phyloP scores from a whole-genome alignment of 768 basidiomycete species.

The Gloeostereum incarnatum region DNA sequence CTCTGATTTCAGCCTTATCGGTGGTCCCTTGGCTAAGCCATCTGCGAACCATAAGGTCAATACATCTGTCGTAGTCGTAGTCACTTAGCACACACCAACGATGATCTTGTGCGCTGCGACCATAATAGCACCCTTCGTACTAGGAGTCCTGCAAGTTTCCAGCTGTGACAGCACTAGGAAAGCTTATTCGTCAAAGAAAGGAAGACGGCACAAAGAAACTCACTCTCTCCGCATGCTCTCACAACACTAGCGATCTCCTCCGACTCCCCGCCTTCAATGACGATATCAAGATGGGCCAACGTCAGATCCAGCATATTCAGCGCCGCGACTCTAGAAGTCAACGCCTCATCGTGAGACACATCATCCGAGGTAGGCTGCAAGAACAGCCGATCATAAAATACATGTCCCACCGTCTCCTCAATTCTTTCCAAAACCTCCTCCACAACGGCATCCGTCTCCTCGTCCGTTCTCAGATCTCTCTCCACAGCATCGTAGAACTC shows the following conservation, averaged over 20 bases:
- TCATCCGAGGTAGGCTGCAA: constrained; percentile 62
- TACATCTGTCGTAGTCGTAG: constrained; percentile 1
- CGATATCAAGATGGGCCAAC: constrained; percentile 83
- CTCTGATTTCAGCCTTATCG: constrained; percentile 65
- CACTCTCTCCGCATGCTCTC: constrained; percentile 70
- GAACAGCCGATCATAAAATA: constrained; percentile 90
- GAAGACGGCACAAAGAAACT: constrained; percentile 14
- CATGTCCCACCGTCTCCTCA: constrained; percentile 58
- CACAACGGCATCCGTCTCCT: constrained; percentile 32
- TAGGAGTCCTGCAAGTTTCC: constrained; percentile 43
- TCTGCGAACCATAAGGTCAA: constrained; percentile 31
- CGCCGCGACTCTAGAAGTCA: constrained; percentile 84
- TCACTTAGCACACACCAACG: constrained; percentile 73
- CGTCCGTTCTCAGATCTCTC: constrained; percentile 7
- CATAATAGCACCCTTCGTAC: constrained; percentile 71
- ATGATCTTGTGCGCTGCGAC: constrained; percentile 81
- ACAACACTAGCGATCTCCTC: constrained; percentile 56
- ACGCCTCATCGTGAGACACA: constrained; percentile 78
- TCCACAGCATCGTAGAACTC: constrained; percentile 2
- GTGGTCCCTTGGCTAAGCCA: constrained; percentile 66
- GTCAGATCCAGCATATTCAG: constrained; percentile 86
- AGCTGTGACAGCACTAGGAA: constrained; percentile 25
- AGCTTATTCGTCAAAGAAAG: too few species aligned
- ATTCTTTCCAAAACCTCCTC: constrained; percentile 61
- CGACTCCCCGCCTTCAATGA: constrained; percentile 45